Evolutionary conservation across 257 asterid species (phyloP).

Genomic region (Pogostemon cablin): DNA sequence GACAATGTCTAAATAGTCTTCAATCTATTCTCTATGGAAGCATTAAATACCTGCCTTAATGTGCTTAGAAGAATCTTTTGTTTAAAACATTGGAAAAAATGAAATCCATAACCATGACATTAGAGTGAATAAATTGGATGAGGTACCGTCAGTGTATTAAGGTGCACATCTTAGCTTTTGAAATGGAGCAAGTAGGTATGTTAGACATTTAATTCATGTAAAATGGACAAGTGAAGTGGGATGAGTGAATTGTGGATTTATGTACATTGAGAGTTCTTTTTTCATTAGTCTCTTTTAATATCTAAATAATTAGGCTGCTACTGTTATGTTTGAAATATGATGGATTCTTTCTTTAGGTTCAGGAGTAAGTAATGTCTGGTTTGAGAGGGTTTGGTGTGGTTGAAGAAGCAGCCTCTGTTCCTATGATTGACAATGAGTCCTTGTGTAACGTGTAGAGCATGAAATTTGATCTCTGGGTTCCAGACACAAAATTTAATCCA

Average conservation of each 20-base stretch:
- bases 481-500: no score
- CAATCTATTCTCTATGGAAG: no score
- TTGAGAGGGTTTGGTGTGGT: not conserved
- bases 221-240: not conserved
- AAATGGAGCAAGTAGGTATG: constrained; percentile 2
- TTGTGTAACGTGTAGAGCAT: not conserved
- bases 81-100: not conserved
- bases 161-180: not conserved
- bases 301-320: not conserved
- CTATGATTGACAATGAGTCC: not conserved
- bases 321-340: not conserved
- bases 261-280: not conserved
- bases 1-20: no score
- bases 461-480: not conserved
- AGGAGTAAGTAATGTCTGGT: not conserved
- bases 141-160: not conserved
- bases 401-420: not conserved
- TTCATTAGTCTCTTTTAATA: not conserved
- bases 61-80: no score
- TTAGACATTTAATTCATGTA: constrained; percentile 1
- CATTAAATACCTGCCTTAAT: no score
- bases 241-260: not conserved
- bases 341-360: not conserved
- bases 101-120: not conserved
- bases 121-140: not conserved